Base-by-base conservation (phyloP, 768 basidiomycete genomes). In the Symmetrospora coprosmae region DNA sequence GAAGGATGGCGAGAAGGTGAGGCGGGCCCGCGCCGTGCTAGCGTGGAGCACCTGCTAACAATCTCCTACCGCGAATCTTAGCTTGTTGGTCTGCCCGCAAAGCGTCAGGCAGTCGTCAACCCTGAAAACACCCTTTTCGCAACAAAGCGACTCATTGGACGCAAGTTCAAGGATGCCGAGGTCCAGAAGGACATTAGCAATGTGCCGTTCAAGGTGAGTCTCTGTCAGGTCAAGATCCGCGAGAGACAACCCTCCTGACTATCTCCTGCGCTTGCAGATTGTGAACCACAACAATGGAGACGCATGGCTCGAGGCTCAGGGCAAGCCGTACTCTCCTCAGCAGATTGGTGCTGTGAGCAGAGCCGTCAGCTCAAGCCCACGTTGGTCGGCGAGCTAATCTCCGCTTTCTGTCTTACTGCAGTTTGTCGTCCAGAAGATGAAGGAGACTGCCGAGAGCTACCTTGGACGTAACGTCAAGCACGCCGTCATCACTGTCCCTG, bases 41-140 rank as follows among this genome's bases (percentile, higher is more conserved):
- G 13, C 50, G n/a, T 52, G 31, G 16, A n/a, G 38, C n/a, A 7
- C 23, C 45, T 47, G 23, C 45, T 25, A 11, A 11, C 37, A 11
- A 79, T 96, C 37, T 46, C 31, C 17, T 40, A 56, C 55, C n/a
- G n/a, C n/a, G n/a, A n/a, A n/a, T n/a, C n/a, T n/a, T n/a, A 58
- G 55, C 55, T 58, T 31, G 84, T 94, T 62, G 92, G 92, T 74
- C 81, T 94, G 40, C 91, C 92, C 23, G 94, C 92, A 11, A 91
- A 96, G 75, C 87, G 91, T 48, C 92, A 97, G 73, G 90, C 89
- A 1, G 87, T 94, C 46, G 89, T 97, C 72, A 99, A 99, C 79
- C 78, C 87, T 6, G 70, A 82, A 59, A 94, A 94, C 78, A 59
- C 64, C 41, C 63, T 67, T 60, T 68, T 68, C 62, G 68, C 68